These are phyloP conservation scores for Euclidium syriacum DNA, from an alignment of 345 rosid species.

Conservation along the genomic window DNA sequence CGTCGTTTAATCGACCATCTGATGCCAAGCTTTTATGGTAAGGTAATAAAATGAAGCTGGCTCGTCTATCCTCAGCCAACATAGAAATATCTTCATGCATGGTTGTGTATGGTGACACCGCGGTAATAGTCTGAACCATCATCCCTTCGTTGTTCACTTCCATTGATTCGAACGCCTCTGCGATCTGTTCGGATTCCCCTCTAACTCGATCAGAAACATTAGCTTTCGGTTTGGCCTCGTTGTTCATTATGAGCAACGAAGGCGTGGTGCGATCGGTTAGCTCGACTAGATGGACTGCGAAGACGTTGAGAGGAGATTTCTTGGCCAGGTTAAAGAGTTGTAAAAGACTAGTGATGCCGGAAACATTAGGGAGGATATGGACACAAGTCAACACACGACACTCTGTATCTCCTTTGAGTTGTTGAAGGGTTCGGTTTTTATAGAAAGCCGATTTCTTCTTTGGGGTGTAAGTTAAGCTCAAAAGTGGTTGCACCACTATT, in stretches of 20 bases:
- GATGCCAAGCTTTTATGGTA: conserved; percentile 35
- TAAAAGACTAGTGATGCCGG: conserved; percentile 43
- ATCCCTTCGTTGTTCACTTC: conserved; percentile 22
- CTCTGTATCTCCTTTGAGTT: conserved; percentile 30
- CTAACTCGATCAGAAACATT: conserved; percentile 19
- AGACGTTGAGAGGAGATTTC: conserved; percentile 33
- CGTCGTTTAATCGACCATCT: conserved; percentile 37
- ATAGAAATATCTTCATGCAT: conserved; percentile 62
- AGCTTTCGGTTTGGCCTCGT: conserved; percentile 19
- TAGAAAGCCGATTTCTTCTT: conserved; percentile 21
- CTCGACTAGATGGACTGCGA: conserved; percentile 53
- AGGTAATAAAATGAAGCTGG: conserved; percentile 48
- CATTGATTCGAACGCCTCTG: conserved; percentile 31
- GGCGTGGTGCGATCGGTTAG: conserved; percentile 43
- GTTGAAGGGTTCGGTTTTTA: conserved; percentile 39
- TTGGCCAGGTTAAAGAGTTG: conserved; percentile 36
- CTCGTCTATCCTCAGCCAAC: conserved; percentile 56
- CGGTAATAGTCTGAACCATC: conserved; percentile 38
- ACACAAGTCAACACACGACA: conserved; percentile 37
- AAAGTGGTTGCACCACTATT: conserved; percentile 36
- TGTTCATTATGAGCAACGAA: conserved; percentile 56
- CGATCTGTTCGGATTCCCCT: conserved; percentile 34
- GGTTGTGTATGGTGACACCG: conserved; percentile 47
- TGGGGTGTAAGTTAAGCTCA: conserved; percentile 24
- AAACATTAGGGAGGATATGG: conserved; percentile 30